These are phyloP conservation scores for Aspergillus sp. DNA, from an alignment of 2,329 filamentous ascomycete species.

Conservation along the genomic window DNA sequence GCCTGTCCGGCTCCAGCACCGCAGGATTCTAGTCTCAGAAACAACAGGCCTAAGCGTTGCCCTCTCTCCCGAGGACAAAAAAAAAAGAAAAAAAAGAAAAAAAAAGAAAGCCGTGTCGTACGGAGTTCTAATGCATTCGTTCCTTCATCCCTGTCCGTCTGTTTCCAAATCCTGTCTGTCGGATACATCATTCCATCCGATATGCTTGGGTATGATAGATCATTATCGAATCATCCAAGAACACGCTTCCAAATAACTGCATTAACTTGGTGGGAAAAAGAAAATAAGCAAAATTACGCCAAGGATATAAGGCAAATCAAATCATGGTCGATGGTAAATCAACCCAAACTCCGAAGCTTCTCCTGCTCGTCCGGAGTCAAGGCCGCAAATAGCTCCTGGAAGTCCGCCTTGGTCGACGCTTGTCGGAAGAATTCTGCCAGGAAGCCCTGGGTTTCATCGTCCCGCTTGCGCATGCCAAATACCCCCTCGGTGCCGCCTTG, in stretches of 20 bases:
- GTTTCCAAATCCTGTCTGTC: no score
- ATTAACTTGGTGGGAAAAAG: neutral
- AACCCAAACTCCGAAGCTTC: conserved; percentile 30
- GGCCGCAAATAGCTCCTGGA: conserved; percentile 49
- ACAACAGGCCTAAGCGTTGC: no score
- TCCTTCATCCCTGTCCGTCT: no score
- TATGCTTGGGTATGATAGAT: neutral
- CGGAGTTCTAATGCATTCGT: no score
- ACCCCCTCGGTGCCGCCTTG: conserved; percentile 45
- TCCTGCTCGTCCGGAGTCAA: conserved; percentile 47
- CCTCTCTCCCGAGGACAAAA: no score
- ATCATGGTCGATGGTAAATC: neutral
- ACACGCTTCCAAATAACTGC: neutral
- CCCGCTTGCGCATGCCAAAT: conserved; percentile 55
- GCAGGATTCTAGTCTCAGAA: no score
- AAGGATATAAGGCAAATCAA: neutral
- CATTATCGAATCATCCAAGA: neutral
- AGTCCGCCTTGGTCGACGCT: conserved; percentile 48
- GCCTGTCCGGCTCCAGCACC: no score
- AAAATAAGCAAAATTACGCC: neutral
- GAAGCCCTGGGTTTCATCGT: conserved; percentile 86
- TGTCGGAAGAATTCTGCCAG: conserved; percentile 71
- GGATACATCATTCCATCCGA: neutral
- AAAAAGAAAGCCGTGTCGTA: no score
- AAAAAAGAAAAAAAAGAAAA: no score